Base-by-base conservation (phyloP, 495 filamentous ascomycete species). In the Penicillium tannophilum region DNA sequence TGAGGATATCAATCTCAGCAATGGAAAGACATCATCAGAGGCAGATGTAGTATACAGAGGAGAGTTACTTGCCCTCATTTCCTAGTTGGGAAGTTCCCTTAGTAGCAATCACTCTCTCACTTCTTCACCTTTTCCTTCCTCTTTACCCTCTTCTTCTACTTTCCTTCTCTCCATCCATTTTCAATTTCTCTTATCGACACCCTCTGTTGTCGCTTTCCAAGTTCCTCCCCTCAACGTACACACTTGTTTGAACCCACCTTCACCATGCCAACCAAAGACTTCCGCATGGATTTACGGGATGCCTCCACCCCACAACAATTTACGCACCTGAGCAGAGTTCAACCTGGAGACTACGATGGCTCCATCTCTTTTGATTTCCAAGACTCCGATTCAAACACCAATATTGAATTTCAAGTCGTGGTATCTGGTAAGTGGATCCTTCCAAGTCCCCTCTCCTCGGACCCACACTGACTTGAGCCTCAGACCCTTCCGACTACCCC, bases 401-500 rank as follows among this genome's bases (percentile, higher is more conserved):
- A 60, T 10, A 68, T 88, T 39, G 70, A 81, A 31, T 75, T 89
- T 28, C 79, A 79, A 20, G 82, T 74, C 16, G 68, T 86, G 8
- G 71, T 87, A 5, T 74, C 82, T 66, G 82, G 84, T 87, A 71
- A 52, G 75, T 70, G n/a, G 36, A 36, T 28, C 44, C 43, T 35
- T 2, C 20, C 20, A 23, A 30, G 14, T 36, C 53, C 24, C 35
- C 35, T 23, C 28, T 35, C 41, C 44, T 48, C 26, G 49, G 33
- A 11, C 12, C 39, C 14, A n/a, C 39, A 31, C 30, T 55, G 24
- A 55, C 36, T 65, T 60, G 58, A 0, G 23, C 47, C 26, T 20
- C 47, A 84, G 86, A 91, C 57, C 63, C 86, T 5, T 72, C 76
- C 42, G 85, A 90, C 9, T 93, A 93, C 60, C 90, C 89, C 2